A percentile compares a stretch with the other conserved stretches of the same genome.
These are phyloP conservation scores for Pleurotus djamor DNA, from an alignment of 768 basidiomycete species.

Conservation along the genomic window DNA sequence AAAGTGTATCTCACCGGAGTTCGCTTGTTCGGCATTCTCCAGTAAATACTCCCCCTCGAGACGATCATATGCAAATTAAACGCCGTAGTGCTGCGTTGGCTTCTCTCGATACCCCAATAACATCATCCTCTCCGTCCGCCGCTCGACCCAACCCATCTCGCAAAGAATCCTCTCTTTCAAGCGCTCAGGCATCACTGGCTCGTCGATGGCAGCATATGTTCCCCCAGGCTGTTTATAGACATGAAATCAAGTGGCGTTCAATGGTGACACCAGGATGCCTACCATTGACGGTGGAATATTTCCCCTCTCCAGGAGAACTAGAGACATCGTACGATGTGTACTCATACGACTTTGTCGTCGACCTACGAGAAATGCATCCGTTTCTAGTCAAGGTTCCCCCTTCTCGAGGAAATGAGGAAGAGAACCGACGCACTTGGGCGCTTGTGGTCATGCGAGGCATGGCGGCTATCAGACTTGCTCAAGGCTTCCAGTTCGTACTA, in stretches of 20 bases:
- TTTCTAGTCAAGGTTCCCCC: constrained; percentile 76
- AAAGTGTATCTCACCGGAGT: constrained; percentile 41
- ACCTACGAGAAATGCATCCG: constrained; percentile 80
- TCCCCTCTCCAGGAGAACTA: constrained; percentile 74
- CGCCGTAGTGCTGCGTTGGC: constrained; percentile 45
- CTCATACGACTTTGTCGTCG: constrained; percentile 86
- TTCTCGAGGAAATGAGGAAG: constrained; percentile 46
- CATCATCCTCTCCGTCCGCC: constrained; percentile 47
- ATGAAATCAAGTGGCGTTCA: constrained; percentile 91
- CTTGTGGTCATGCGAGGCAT: constrained; percentile 87
- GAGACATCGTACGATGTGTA: constrained; percentile 78
- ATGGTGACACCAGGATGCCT: constrained; percentile 84
- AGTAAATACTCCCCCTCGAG: constrained; percentile 65
- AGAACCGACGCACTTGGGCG: constrained; percentile 69
- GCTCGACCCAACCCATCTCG: constrained; percentile 66
- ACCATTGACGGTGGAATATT: constrained; percentile 87
- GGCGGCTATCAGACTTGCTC: constrained; percentile 87
- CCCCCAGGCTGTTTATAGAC: constrained; percentile 68
- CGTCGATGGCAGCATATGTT: constrained; percentile 89
- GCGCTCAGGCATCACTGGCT: constrained; percentile 72
- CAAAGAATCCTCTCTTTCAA: constrained; percentile 53
- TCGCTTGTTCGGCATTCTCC: constrained; percentile 60
- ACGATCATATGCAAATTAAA: constrained; percentile 56
- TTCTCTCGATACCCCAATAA: constrained; percentile 32
- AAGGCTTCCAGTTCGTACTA: constrained; percentile 93